phyloP scores from a whole-genome alignment of 306 rosid species.

The Crataegus laevigata region DNA sequence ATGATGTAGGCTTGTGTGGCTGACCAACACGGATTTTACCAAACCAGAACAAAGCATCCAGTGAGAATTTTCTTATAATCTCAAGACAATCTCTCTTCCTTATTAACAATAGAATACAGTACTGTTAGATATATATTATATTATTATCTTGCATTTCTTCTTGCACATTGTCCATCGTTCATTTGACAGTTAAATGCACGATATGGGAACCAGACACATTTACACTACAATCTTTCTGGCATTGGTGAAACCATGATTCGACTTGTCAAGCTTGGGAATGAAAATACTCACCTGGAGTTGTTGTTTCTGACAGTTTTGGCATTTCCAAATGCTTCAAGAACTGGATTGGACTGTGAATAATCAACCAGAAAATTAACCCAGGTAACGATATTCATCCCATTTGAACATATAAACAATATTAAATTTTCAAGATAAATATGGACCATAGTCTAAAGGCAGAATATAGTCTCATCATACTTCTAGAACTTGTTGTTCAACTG shows the following conservation, averaged over 20 bases:
- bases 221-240: background rate
- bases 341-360: slow-evolving; percentile 91
- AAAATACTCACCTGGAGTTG: slow-evolving; percentile 82
- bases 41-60: slow-evolving; percentile 11
- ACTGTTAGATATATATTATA: background rate
- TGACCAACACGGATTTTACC: slow-evolving; percentile 13
- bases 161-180: background rate
- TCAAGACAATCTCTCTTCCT: background rate
- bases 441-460: slow-evolving; percentile 8
- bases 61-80: background rate
- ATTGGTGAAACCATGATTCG: slow-evolving; percentile 3
- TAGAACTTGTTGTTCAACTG: slow-evolving; percentile 99
- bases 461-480: slow-evolving; percentile 54
- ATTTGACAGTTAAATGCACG: background rate
- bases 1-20: background rate
- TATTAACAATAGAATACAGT: background rate
- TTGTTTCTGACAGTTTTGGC: slow-evolving; percentile 98
- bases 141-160: background rate
- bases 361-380: slow-evolving; percentile 31
- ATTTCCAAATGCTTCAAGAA: slow-evolving; percentile 99
- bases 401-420: background rate
- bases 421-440: slow-evolving; percentile 8
- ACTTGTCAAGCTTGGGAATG: slow-evolving; percentile 6
- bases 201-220: background rate
- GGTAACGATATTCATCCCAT: slow-evolving; percentile 4